Conservation (phyloP, 139 green algal species). For the Chlamydomonas asymmetrica region DNA sequence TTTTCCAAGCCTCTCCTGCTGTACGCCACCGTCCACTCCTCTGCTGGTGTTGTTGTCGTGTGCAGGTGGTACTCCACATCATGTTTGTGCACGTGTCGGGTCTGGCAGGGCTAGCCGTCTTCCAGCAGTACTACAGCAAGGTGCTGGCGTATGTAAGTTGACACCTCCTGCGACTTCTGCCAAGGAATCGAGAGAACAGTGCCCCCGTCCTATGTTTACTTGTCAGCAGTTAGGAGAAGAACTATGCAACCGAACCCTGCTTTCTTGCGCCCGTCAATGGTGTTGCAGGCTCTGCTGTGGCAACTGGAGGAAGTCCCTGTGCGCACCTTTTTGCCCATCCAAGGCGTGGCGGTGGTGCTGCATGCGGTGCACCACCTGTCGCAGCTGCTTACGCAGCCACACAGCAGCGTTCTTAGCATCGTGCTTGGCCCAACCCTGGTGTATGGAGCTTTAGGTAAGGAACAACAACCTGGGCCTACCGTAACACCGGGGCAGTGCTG, state of each 20-base stretch:
- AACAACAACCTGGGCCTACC: too few relatives aligned
- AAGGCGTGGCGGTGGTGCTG: neutral
- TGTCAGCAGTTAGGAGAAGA: too few relatives aligned
- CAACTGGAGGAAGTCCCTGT: conserved; percentile 30
- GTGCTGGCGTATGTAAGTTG: conserved; percentile 20
- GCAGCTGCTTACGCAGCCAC: neutral
- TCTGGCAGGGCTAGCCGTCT: conserved; percentile 1
- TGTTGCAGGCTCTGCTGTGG: conserved; percentile 29
- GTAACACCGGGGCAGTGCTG: too few relatives aligned
- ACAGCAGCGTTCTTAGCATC: too few relatives aligned
- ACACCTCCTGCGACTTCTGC: neutral
- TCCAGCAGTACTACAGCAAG: conserved; percentile 10
- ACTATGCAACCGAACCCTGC: too few relatives aligned
- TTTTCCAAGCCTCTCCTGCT: neutral
- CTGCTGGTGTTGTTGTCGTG: too few relatives aligned
- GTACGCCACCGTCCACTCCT: neutral
- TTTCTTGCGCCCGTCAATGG: too few relatives aligned
- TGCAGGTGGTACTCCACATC: too few relatives aligned
- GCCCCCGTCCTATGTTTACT: too few relatives aligned
- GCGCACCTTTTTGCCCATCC: conserved; percentile 7
- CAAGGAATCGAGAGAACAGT: too few relatives aligned
- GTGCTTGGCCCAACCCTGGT: too few relatives aligned
- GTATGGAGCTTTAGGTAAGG: too few relatives aligned
- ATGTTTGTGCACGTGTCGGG: conserved; percentile 13
- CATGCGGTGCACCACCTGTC: neutral